Conservation (phyloP, 2,329 filamentous ascomycete species). For the Botrytis sinoallii region DNA sequence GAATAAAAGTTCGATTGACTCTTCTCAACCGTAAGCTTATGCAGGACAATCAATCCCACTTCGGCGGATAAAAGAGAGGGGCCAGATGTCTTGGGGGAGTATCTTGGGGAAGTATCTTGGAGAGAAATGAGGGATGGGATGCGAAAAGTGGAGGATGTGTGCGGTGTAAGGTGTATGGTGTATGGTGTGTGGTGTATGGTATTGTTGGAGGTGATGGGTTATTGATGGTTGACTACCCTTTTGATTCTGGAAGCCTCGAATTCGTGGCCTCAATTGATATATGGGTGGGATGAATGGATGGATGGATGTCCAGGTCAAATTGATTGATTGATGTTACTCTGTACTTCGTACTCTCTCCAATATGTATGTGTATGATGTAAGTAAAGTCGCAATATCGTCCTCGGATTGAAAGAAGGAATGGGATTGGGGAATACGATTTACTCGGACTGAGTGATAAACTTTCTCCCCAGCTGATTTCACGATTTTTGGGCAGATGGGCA, state of each 20-base stretch:
- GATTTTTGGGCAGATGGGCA: not conserved
- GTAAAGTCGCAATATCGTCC: not conserved
- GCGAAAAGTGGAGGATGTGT: not conserved
- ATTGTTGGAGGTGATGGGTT: not conserved
- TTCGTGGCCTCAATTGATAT: not conserved
- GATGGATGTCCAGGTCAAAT: not conserved
- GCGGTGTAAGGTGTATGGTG: not conserved
- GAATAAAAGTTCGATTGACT: not conserved
- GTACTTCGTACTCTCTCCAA: not conserved
- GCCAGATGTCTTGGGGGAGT: not conserved
- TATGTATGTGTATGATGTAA: not conserved
- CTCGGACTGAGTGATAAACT: not conserved
- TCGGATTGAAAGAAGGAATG: not conserved
- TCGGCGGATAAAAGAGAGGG: slow-evolving; percentile 1
- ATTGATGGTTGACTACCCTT: not conserved
- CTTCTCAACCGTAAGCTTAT: slow-evolving; percentile 6
- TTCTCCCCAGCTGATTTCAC: not conserved
- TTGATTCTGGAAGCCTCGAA: not conserved
- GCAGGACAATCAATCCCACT: slow-evolving; percentile 10
- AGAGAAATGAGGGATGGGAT: not conserved
- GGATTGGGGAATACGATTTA: not conserved
- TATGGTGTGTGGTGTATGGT: not conserved
- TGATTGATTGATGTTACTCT: not conserved
- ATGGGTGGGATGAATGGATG: not conserved
- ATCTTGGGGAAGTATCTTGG: not conserved